Conservation (phyloP, 2,329 filamentous ascomycete genomes). For the Aspergillus tanneri region DNA sequence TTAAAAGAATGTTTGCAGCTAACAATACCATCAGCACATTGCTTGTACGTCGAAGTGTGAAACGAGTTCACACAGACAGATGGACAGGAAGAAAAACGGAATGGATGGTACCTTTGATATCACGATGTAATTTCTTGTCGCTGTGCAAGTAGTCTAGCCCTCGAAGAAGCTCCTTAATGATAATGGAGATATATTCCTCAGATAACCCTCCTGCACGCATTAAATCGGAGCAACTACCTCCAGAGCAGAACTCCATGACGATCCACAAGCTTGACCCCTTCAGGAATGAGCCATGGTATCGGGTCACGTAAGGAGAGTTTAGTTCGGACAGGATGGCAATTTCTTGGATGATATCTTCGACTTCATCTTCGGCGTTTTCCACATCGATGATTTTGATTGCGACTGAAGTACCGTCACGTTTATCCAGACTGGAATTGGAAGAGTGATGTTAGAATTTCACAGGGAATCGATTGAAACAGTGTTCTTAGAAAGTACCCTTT, state of each 20-base stretch:
- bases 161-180: conserved; percentile 82
- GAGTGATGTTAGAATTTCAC: conserved; percentile 7
- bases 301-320: conserved; percentile 93
- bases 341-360: conserved; percentile 98
- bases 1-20: conserved; percentile 91
- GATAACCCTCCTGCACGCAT: conserved; percentile 90
- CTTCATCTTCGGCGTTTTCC: conserved; percentile 97
- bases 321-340: conserved; percentile 96
- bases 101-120: conserved; percentile 86
- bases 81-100: no score
- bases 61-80: no score
- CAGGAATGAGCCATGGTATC: conserved; percentile 95
- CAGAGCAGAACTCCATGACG: conserved; percentile 98
- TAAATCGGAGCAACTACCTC: conserved; percentile 91
- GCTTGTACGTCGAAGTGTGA: no score
- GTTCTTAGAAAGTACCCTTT: conserved; percentile 67
- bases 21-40: conserved; percentile 18
- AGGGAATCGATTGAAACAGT: background rate
- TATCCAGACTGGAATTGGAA: conserved; percentile 68
- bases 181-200: conserved; percentile 96
- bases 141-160: conserved; percentile 90
- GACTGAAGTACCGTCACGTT: conserved; percentile 85
- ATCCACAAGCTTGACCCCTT: conserved; percentile 98
- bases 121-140: conserved; percentile 93
- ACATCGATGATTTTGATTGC: conserved; percentile 99